Evolutionary conservation across 2,329 filamentous ascomycete species (phyloP), one percentile per base, ranked within the genome.

Genomic region (Diaporthe capsici): DNA sequence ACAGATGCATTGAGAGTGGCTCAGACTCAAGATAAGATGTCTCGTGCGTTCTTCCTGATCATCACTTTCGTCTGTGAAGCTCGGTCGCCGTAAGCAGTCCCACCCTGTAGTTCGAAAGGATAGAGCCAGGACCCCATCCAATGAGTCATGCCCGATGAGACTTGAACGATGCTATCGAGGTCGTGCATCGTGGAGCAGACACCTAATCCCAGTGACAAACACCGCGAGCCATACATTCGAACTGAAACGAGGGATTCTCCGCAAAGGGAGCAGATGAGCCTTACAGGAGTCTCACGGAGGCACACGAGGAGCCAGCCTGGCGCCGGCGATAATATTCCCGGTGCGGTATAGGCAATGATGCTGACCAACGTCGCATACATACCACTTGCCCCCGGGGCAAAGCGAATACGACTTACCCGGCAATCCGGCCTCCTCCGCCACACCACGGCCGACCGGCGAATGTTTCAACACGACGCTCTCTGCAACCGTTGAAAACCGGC

Each of bases 321-420:
- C 28, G 22, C 28, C 28, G 44, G 44, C n/a, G 44, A 37, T 44
- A 20, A 68, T 68, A 37, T 10, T 37, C 9, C 63, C 44, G 28
- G 63, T 51, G 63, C 28, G 28, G 5, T 37, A 51, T 68, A 37
- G 44, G 34, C 3, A 31, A 4, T n/a, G 34, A 7, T 15, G 12
- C 20, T 7, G 63, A 34, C 47, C 63, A 17, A 12, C 31, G 6
- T 51, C 13, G 28, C 34, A 34, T 31, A 25, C 13, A 8, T 13
- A 51, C 31, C 28, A 17, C 15, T n/a, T 2, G 4, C 44, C 9
- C 5, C 28, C 28, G 9, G 31, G 44, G 28, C 28, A 37, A 49
- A 37, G 63, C 28, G 63, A 68, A 51, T 44, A 68, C 63, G 63
- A 51, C 13, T 39, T 51, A 68, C 28, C 63, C 44, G 63, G 63